A percentile compares a stretch with the other conserved stretches of the same genome.
phyloP scores from a whole-genome alignment of 352 stramenopile genomes.

The Phytophthora hybrid region DNA sequence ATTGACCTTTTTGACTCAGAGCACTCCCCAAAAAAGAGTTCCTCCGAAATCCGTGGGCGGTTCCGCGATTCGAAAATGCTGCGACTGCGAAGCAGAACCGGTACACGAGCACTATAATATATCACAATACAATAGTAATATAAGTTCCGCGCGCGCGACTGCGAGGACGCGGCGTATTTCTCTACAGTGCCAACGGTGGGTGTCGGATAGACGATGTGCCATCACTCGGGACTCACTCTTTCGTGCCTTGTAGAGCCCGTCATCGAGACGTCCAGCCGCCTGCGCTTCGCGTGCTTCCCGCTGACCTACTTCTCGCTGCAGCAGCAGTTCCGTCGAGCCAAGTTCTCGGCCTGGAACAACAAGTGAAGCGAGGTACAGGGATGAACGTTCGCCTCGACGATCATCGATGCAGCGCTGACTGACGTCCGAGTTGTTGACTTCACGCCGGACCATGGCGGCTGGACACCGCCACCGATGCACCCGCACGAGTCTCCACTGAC shows the following conservation, averaged over 20 bases:
- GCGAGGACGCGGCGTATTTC: conserved; percentile 64
- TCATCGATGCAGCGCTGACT: background rate
- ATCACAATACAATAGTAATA: too few relatives aligned
- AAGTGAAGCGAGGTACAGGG: conserved; percentile 75
- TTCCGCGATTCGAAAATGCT: too few relatives aligned
- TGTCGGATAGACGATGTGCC: background rate
- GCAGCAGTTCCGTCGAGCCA: conserved; percentile 69
- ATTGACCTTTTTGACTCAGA: too few relatives aligned
- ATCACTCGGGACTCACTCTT: conserved; percentile 2
- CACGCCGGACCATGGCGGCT: conserved; percentile 60
- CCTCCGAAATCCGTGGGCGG: too few relatives aligned
- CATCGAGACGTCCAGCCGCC: conserved; percentile 67
- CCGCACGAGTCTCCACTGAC: conserved; percentile 51
- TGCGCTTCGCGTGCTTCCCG: conserved; percentile 73
- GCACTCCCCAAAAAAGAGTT: too few relatives aligned
- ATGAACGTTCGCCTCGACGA: background rate
- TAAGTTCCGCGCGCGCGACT: conserved; percentile 79
- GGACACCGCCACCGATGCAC: conserved; percentile 47
- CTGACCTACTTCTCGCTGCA: conserved; percentile 77
- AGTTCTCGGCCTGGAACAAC: conserved; percentile 86
- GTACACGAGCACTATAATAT: too few relatives aligned
- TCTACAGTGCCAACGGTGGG: conserved; percentile 71
- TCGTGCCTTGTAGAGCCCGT: conserved; percentile 57
- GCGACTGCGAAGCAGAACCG: too few relatives aligned
- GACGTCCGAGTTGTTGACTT: conserved; percentile 48